A percentile compares a stretch with the other conserved stretches of the same genome.
Conservation (phyloP, 345 rosid species). For the Salix koriyanagi region DNA sequence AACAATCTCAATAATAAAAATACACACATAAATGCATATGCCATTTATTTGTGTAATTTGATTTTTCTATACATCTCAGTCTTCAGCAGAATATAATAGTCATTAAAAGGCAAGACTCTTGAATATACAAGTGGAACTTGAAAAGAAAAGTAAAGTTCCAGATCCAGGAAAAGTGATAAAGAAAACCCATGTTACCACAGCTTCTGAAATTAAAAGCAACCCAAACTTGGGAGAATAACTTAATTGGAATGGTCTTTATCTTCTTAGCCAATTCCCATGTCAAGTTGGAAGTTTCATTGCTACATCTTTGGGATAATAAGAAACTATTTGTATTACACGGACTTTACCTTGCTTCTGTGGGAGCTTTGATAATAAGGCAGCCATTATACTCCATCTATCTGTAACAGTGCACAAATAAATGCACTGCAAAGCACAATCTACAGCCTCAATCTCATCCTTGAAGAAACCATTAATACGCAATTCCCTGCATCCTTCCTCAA, state of each 20-base stretch:
- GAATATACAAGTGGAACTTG: not conserved
- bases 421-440: conserved; percentile 80
- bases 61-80: not conserved
- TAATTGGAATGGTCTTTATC: not conserved
- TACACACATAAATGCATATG: not conserved
- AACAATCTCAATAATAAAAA: not conserved
- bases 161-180: not conserved
- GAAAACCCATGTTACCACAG: not conserved
- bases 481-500: conserved; percentile 80
- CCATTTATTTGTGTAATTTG: too few species aligned
- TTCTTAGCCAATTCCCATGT: not conserved
- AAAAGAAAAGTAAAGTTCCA: not conserved
- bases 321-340: not conserved
- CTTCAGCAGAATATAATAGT: not conserved
- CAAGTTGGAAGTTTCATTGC: not conserved
- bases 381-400: conserved; percentile 84
- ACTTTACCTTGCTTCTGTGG: conserved; percentile 66
- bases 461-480: conserved; percentile 49
- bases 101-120: not conserved
- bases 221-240: not conserved
- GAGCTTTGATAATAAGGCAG: conserved; percentile 73
- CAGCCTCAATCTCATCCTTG: conserved; percentile 65
- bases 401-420: conserved; percentile 64
- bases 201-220: not conserved
- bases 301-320: not conserved